Evolutionary conservation across 169 alveolate species (phyloP).

Genomic region (Cyclospora cayetanensis): DNA sequence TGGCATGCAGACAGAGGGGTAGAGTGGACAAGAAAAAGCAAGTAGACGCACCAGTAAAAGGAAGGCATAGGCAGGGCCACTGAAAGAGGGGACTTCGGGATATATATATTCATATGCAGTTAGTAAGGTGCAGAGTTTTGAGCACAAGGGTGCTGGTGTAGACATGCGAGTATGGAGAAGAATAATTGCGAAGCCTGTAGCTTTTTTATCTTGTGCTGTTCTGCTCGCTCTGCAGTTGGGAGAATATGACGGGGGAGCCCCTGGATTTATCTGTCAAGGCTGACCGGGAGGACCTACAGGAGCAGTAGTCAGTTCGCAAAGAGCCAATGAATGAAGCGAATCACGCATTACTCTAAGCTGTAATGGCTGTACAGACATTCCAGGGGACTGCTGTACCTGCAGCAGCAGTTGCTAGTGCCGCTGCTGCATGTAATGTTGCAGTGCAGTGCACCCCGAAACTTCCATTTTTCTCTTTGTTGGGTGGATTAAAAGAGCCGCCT

Average conservation of each 20-base stretch:
- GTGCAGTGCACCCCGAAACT: no score
- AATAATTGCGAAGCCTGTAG: neutral
- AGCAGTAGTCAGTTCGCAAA: no score
- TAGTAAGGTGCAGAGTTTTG: no score
- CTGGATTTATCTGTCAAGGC: conserved; percentile 56
- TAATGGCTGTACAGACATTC: no score
- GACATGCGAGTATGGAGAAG: neutral
- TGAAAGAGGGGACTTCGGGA: neutral
- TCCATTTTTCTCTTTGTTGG: no score
- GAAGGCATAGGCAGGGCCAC: neutral
- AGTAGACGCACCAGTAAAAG: neutral
- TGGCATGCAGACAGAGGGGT: neutral
- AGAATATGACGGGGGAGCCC: conserved; percentile 59
- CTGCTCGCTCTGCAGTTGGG: conserved; percentile 60
- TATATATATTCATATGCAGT: neutral
- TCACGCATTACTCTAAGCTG: no score
- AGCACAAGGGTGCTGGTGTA: neutral
- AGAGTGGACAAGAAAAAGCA: neutral
- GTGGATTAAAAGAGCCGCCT: no score
- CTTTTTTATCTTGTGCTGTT: neutral
- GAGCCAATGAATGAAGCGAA: no score
- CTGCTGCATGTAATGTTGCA: no score
- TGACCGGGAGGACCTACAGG: conserved; percentile 58
- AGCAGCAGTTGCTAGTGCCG: no score
- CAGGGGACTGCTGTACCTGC: no score